Conservation (phyloP, 176 grass and related monocot species). For the Phyllostachys edulis region DNA sequence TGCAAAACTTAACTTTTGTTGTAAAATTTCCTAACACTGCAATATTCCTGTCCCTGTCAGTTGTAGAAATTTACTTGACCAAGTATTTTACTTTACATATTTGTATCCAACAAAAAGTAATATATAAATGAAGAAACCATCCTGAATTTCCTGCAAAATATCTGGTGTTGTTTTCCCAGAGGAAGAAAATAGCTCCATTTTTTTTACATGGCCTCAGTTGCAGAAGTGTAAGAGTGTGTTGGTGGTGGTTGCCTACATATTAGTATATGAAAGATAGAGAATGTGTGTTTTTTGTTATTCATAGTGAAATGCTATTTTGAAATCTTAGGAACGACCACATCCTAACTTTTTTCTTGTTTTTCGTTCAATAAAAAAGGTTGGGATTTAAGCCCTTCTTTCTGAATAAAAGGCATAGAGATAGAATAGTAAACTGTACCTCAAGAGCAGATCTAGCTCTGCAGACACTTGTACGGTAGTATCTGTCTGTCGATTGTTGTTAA, state of each 20-base stretch:
- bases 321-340: not conserved
- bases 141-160: not conserved
- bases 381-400: not conserved
- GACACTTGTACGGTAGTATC: not conserved
- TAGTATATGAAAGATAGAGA: not conserved
- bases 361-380: not conserved
- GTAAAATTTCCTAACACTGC: not conserved
- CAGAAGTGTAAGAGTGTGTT: not conserved
- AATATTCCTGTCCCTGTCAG: not conserved
- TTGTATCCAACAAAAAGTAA: not conserved
- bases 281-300: not conserved
- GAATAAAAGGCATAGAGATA: not conserved
- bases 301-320: not conserved
- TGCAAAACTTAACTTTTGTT: not conserved
- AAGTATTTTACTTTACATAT: not conserved
- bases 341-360: not conserved
- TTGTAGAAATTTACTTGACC: constrained; percentile 1
- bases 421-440: not conserved
- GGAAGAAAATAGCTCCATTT: not conserved
- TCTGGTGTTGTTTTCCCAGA: not conserved
- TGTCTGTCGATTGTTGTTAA: not conserved
- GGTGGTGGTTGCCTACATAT: not conserved
- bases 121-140: not conserved
- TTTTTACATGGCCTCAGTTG: not conserved
- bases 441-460: not conserved